Evolutionary conservation across 164 flowering plant species (phyloP).

Genomic region (Tetrastigma voinierianum): DNA sequence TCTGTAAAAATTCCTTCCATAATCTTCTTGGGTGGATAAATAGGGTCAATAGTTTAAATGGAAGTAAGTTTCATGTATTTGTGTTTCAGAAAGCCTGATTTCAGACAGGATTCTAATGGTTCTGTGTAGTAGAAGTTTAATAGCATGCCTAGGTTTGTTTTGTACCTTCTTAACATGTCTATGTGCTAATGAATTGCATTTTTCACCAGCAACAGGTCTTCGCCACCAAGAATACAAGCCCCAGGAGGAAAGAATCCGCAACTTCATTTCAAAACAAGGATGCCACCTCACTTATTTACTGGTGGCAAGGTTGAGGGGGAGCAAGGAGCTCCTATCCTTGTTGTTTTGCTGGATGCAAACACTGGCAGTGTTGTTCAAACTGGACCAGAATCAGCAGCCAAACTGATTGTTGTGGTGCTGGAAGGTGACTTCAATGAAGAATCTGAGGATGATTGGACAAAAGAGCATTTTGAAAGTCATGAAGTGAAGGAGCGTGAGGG

Average conservation of each 20-base stretch:
- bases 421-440: slow-evolving; percentile 67
- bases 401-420: slow-evolving; percentile 52
- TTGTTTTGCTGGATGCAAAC: slow-evolving; percentile 37
- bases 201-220: slow-evolving; percentile 27
- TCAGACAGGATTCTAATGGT: no score
- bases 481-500: slow-evolving; percentile 69
- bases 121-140: no score
- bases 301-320: slow-evolving; percentile 65
- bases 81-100: no score
- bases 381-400: slow-evolving; percentile 49
- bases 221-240: slow-evolving; percentile 41
- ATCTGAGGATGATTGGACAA: slow-evolving; percentile 47
- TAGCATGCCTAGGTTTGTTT: no score
- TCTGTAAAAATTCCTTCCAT: no score
- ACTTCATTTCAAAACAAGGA: slow-evolving; percentile 49
- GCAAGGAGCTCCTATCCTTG: slow-evolving; percentile 54
- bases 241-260: slow-evolving; percentile 41
- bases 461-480: slow-evolving; percentile 49
- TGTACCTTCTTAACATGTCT: no score
- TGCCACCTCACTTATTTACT: slow-evolving; percentile 64
- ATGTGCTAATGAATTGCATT: background rate
- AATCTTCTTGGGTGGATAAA: no score
- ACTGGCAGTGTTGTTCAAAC: slow-evolving; percentile 38
- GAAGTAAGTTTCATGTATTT: no score
- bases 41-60: no score